phyloP scores from a whole-genome alignment of 495 filamentous ascomycete species.

The Penicillium flavigenum region DNA sequence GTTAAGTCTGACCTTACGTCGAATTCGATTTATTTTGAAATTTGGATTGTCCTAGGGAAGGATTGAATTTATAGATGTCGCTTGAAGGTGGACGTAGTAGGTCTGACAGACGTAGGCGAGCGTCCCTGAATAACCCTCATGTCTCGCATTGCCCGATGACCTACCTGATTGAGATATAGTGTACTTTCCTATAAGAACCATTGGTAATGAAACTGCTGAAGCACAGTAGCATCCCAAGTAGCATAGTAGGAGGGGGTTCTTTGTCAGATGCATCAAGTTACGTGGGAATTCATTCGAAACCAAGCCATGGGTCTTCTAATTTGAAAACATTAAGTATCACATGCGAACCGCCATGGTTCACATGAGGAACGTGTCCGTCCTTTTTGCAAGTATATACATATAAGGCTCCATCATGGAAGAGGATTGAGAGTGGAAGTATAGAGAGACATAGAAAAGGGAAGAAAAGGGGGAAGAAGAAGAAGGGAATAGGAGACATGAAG shows the following conservation, averaged over 20 bases:
- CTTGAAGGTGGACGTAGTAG: not conserved
- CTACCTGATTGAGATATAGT: too few relatives aligned
- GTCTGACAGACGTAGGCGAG: not conserved
- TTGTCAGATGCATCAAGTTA: not conserved
- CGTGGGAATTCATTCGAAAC: not conserved
- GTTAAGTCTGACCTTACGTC: not conserved
- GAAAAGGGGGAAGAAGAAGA: not conserved
- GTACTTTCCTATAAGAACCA: too few relatives aligned
- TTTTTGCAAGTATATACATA: constrained; percentile 19
- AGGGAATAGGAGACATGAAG: constrained; percentile 5
- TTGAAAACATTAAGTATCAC: constrained; percentile 10
- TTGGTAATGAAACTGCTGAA: too few relatives aligned
- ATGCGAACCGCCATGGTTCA: constrained; percentile 12
- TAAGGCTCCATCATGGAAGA: constrained; percentile 12
- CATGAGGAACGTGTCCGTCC: not conserved
- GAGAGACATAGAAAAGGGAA: not conserved
- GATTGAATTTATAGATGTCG: not conserved
- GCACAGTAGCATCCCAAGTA: too few relatives aligned
- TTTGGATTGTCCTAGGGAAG: not conserved
- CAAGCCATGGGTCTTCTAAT: not conserved
- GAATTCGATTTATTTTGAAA: not conserved
- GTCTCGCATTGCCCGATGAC: too few relatives aligned
- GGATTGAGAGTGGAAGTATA: not conserved
- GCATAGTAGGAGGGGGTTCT: too few relatives aligned
- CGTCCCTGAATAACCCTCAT: too few relatives aligned